Percentiles rank a stretch among this genome's conserved stretches.
Evolutionary conservation across 208 protist genomes (phyloP).

Genomic region (Leishmania mexicana): DNA sequence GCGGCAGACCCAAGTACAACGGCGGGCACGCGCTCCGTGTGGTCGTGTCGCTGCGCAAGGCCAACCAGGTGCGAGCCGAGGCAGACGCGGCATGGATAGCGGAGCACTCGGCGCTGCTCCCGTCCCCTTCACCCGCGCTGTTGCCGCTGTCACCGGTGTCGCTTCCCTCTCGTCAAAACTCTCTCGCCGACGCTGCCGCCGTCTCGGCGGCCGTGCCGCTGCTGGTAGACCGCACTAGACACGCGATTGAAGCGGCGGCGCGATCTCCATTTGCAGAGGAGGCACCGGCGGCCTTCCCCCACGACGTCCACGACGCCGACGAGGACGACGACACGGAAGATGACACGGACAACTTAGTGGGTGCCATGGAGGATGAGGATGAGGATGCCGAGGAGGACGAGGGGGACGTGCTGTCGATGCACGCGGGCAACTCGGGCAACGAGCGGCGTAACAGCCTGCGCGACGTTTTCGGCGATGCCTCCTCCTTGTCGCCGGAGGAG

Average conservation of each 20-base stretch:
- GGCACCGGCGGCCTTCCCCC: background rate
- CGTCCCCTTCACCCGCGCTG: background rate
- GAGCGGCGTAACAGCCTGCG: constrained; percentile 5
- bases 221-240: background rate
- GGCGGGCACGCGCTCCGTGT: constrained; percentile 39
- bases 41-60: constrained; percentile 55
- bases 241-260: background rate
- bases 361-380: constrained; percentile 10
- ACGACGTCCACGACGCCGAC: background rate
- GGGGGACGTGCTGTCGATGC: background rate
- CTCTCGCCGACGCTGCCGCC: background rate
- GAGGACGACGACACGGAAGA: background rate
- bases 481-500: constrained; percentile 4
- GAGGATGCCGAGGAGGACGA: constrained; percentile 14
- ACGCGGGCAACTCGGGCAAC: background rate
- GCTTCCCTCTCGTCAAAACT: background rate
- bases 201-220: background rate
- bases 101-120: constrained; percentile 11
- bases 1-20: constrained; percentile 49
- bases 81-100: constrained; percentile 29
- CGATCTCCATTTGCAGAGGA: background rate
- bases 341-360: constrained; percentile 16
- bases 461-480: constrained; percentile 7
- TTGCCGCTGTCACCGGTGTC: background rate
- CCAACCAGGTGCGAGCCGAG: constrained; percentile 30